These are phyloP conservation scores for Aspergillus glaucus DNA, from an alignment of 2,329 filamentous ascomycete species.

Conservation along the genomic window DNA sequence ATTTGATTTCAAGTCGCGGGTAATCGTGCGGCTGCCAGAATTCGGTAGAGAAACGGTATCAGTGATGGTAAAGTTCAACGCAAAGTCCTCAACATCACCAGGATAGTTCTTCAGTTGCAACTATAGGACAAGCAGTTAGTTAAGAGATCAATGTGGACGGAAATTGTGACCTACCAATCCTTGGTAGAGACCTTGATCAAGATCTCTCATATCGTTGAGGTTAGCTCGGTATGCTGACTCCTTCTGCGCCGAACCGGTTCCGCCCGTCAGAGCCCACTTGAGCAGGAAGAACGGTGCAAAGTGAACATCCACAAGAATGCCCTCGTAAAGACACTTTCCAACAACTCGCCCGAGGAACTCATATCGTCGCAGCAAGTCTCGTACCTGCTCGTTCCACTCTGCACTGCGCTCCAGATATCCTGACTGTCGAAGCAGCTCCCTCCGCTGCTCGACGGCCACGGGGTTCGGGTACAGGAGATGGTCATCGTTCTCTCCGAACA, in stretches of 20 bases:
- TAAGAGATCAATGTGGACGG: not conserved
- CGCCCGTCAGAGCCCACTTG: constrained; percentile 81
- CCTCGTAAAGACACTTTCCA: constrained; percentile 95
- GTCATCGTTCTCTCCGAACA: constrained; percentile 79
- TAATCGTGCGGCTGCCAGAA: constrained; percentile 54
- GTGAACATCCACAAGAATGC: constrained; percentile 83
- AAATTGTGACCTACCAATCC: constrained; percentile 54
- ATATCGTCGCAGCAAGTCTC: constrained; percentile 63
- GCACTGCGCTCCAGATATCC: constrained; percentile 49
- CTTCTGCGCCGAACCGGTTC: constrained; percentile 55
- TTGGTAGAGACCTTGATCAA: constrained; percentile 85
- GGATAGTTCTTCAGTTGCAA: constrained; percentile 74
- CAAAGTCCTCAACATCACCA: constrained; percentile 72
- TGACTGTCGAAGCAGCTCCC: constrained; percentile 49
- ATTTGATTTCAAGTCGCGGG: constrained; percentile 67
- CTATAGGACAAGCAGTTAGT: constrained; percentile 16
- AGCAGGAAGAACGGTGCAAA: constrained; percentile 95
- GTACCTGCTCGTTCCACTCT: constrained; percentile 53
- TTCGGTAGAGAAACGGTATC: constrained; percentile 56
- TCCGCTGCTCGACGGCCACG: constrained; percentile 62
- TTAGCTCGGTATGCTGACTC: constrained; percentile 78
- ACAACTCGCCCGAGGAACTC: constrained; percentile 91
- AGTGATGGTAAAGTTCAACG: constrained; percentile 81
- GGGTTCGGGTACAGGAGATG: constrained; percentile 88
- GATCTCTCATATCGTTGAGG: constrained; percentile 85